Evolutionary conservation across 805 yeast species (phyloP), one percentile per base, ranked within the genome.

Genomic region (Cyberlindnera petersonii): DNA sequence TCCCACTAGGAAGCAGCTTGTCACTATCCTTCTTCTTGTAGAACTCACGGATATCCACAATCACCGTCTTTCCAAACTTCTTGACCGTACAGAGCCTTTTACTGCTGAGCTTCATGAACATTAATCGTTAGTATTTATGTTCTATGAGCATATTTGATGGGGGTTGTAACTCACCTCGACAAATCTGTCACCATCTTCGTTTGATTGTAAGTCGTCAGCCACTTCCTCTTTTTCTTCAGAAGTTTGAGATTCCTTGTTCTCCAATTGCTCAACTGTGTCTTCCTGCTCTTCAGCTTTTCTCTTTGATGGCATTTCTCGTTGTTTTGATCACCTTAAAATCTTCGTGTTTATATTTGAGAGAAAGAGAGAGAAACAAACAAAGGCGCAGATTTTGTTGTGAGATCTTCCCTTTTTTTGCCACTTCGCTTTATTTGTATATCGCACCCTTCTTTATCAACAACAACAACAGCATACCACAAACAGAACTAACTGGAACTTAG

Each of bases 21-120:
- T 82, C 82, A 9, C n/a, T n/a, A n/a, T n/a, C n/a, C n/a, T 66
- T 63, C n/a, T 68, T 75, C 37, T 68, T 69, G 59, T 86, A 89
- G 63, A 69, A 87, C 58, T 89, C 96, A 42, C 98, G 73, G 37
- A 89, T 84, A 53, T 89, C 96, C 11, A 91, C 77, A 48, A 88
- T 64, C 24, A 74, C 74, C 40, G 66, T 64, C 36, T 79, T 79
- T 39, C 83, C 79, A 67, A 77, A 89, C 48, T 73, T 74, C 41
- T 87, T 71, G 14, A 91, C 87, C 0, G 86, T 75, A 23, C 86
- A 82, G 39, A 78, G 74, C 56, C 86, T 87, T 52, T 71, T 79
- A 49, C 68, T 69, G 4, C 80, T 79, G 35, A 77, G 61, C 65
- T 74, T n/a, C n/a, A 61, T 37, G 20, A 9, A 10, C 3, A 5